Evolutionary conservation across 345 rosid genomes (phyloP), one percentile per base, ranked within the genome.

Genomic region (Eutrema yunnanense): DNA sequence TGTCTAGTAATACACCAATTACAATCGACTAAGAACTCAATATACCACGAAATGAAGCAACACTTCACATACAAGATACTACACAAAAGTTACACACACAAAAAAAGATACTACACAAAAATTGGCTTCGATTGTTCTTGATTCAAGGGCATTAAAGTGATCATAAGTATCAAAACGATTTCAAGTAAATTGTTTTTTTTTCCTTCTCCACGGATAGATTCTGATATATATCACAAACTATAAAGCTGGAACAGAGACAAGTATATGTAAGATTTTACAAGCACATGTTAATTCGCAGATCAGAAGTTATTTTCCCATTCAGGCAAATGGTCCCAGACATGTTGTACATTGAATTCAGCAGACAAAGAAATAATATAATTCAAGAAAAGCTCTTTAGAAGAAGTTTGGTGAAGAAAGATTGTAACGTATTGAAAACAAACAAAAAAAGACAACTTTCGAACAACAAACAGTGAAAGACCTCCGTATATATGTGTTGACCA

Each of bases 291-390:
- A 14, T 46, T 64, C 32, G 29, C 46, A 8, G 46, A 58, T n/a
- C n/a, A n/a, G n/a, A n/a, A n/a, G n/a, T n/a, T n/a, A n/a, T n/a
- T n/a, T n/a, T n/a, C n/a, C n/a, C n/a, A n/a, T n/a, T n/a, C n/a
- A n/a, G n/a, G n/a, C n/a, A n/a, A n/a, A n/a, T 73, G 72, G 66
- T 73, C 72, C 71, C 65, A 66, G 12, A 65, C 60, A 50, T 59
- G 54, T 30, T 32, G 33, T 38, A 66, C 54, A 11, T 9, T n/a
- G 10, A 33, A 22, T 59, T 60, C 78, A 74, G n/a, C 78, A 50
- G 22, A 74, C 27, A 26, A 2, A 50, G 61, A 51, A 30, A 16
- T 7, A 40, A 14, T 16, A 43, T 4, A 53, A 29, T 37, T 56
- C 27, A 16, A 67, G 12, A 30, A 16, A 51, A 26, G 19, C 44